Evolutionary conservation across 352 stramenopile species (phyloP).

Genomic region (Phytophthora tentaculata): DNA sequence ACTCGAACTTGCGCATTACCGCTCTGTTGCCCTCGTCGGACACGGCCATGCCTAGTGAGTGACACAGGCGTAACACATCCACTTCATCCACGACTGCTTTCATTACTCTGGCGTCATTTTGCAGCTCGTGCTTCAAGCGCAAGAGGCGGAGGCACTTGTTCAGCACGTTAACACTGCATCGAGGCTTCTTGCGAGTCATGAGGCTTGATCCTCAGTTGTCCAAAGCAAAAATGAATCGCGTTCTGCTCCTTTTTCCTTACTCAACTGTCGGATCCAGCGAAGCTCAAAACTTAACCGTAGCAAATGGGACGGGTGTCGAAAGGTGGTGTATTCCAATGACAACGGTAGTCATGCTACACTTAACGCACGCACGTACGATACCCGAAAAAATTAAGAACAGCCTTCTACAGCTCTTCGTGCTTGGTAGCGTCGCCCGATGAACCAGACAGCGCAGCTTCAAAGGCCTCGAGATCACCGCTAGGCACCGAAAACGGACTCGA

Average conservation of each 20-base stretch:
- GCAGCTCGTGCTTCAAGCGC: slow-evolving; percentile 43
- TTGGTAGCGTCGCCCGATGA: slow-evolving; percentile 16
- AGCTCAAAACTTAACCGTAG: not conserved
- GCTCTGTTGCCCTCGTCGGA: slow-evolving; percentile 22
- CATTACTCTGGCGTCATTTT: slow-evolving; percentile 63
- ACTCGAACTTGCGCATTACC: slow-evolving; percentile 47
- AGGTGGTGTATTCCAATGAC: not conserved
- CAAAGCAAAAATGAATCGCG: not conserved
- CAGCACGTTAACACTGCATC: not conserved
- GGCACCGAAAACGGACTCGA: slow-evolving; percentile 51
- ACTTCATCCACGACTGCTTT: slow-evolving; percentile 72
- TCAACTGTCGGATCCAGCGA: not conserved
- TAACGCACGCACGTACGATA: not conserved
- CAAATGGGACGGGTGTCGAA: not conserved
- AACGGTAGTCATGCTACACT: not conserved
- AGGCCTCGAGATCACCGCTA: slow-evolving; percentile 25
- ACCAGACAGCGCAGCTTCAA: slow-evolving; percentile 31
- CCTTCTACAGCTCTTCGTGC: slow-evolving; percentile 40
- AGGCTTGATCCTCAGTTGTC: not conserved
- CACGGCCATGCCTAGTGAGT: slow-evolving; percentile 48
- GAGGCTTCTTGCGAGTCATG: not conserved
- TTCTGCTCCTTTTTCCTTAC: not conserved
- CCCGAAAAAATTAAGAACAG: not conserved
- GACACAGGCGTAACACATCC: slow-evolving; percentile 67
- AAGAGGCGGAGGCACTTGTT: slow-evolving; percentile 51